phyloP scores from a whole-genome alignment of 257 asterid genomes.

The Striga asiatica region DNA sequence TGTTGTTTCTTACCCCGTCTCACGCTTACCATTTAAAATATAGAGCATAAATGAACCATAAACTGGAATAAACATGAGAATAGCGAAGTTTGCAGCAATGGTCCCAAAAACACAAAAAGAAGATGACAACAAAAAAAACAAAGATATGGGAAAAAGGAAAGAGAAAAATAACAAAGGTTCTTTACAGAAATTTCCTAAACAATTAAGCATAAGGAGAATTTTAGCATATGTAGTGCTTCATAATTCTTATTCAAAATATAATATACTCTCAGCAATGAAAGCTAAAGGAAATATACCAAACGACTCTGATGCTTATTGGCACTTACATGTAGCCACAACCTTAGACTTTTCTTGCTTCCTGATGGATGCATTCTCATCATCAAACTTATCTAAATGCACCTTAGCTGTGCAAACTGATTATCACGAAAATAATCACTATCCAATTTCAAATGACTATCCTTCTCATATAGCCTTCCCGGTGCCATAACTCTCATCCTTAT shows the following conservation, averaged over 20 bases:
- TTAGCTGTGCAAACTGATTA: conserved; percentile 18
- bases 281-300: background rate
- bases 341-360: conserved; percentile 25
- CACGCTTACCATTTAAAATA: background rate
- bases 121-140: no score
- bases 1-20: background rate
- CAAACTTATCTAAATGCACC: conserved; percentile 23
- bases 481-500: conserved; percentile 48
- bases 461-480: conserved; percentile 36
- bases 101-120: background rate
- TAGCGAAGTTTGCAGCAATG: background rate
- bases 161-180: no score
- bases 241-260: background rate
- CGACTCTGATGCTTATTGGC: conserved; percentile 26
- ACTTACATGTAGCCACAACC: conserved; percentile 26
- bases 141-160: no score
- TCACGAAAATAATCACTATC: conserved; percentile 22
- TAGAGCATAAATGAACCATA: background rate
- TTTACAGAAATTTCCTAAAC: background rate
- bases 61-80: background rate
- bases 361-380: conserved; percentile 32
- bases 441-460: conserved; percentile 27
- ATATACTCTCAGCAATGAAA: background rate
- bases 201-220: background rate
- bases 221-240: background rate